Evolutionary conservation across 179 eudicot genomes (phyloP).

Genomic region (Spergularia azorica): DNA sequence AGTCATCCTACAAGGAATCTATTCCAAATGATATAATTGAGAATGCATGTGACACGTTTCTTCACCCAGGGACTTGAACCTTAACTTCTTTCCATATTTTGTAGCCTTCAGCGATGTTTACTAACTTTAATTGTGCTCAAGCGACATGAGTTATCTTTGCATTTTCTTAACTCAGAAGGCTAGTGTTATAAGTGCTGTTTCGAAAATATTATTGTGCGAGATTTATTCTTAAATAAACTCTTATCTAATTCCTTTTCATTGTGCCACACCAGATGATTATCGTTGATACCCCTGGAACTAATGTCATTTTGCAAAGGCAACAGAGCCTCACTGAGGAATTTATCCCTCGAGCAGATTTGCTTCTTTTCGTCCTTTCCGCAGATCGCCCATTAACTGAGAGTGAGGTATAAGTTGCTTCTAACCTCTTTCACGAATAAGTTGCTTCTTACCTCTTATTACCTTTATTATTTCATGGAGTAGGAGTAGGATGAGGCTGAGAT

Average conservation of each 20-base stretch:
- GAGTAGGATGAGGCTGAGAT: background rate
- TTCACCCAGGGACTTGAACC: background rate
- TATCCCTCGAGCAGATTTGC: constrained; percentile 95
- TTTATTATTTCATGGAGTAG: background rate
- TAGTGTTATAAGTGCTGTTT: background rate
- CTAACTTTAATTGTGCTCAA: background rate
- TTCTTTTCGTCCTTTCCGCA: constrained; percentile 93
- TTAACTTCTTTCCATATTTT: background rate
- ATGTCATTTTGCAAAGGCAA: constrained; percentile 98
- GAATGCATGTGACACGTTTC: too few species aligned
- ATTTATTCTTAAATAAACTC: background rate
- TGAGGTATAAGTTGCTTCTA: constrained; percentile 60
- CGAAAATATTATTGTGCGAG: background rate
- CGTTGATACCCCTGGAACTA: constrained; percentile 99
- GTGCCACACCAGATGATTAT: constrained; percentile 71
- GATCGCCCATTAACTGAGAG: constrained; percentile 98
- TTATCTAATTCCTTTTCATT: background rate
- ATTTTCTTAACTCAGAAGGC: constrained; percentile 1
- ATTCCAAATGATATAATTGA: too few species aligned
- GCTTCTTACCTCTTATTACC: constrained; percentile 17
- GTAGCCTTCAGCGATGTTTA: background rate
- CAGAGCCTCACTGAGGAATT: constrained; percentile 97
- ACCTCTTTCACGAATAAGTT: constrained; percentile 37
- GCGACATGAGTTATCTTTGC: constrained; percentile 1
- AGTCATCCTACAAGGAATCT: too few species aligned